Conservation (phyloP, 805 yeast genomes). For the Lipomyces yamadae region DNA sequence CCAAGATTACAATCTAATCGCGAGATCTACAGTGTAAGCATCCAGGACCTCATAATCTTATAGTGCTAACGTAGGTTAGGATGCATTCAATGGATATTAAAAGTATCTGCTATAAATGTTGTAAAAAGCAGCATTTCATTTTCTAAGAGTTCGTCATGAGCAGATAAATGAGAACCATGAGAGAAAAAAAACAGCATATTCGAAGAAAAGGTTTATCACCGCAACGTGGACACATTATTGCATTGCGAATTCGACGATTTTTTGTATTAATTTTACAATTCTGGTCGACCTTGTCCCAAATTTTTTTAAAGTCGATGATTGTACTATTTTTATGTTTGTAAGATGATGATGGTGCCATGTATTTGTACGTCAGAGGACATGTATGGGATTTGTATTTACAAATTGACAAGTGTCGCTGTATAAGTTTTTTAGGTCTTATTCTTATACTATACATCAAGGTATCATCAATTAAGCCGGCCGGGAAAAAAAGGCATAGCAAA, state of each 20-base stretch:
- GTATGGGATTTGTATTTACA: not conserved
- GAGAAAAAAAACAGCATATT: not conserved
- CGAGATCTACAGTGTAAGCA: conserved; percentile 1
- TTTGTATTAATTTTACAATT: not conserved
- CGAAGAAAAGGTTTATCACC: not conserved
- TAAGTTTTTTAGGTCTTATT: not conserved
- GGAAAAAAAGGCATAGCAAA: not conserved
- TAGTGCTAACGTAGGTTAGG: not conserved
- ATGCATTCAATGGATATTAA: conserved; percentile 2
- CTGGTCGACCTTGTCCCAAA: not conserved
- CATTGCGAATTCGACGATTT: conserved; percentile 3
- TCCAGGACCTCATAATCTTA: not conserved
- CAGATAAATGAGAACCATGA: not conserved
- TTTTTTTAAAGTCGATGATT: not conserved
- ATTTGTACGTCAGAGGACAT: not conserved
- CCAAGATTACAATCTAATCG: not conserved
- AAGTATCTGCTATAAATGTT: not conserved
- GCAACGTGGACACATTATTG: not conserved
- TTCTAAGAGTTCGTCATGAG: not conserved
- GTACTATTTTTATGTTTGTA: not conserved
- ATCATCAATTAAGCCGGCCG: not conserved
- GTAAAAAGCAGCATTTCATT: not conserved
- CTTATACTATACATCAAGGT: not conserved
- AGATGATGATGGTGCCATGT: conserved; percentile 4
- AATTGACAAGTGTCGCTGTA: not conserved